Evolutionary conservation across 257 asterid species (phyloP).

Genomic region (Solanum bulbocastanum): DNA sequence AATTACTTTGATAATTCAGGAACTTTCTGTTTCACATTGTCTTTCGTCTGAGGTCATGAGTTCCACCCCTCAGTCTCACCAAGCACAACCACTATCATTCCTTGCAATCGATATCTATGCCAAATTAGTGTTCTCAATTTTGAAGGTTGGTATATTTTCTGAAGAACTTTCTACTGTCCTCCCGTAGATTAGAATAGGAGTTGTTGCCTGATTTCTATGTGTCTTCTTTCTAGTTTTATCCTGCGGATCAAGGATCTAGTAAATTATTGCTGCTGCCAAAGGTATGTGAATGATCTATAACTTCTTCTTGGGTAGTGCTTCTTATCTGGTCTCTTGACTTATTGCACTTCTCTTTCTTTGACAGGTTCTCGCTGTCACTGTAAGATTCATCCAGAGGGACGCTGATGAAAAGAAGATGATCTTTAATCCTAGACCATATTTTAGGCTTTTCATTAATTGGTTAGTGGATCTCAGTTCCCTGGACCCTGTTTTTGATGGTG

Average conservation of each 20-base stretch:
- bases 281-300: slow-evolving; percentile 28
- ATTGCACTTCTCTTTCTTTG: background rate
- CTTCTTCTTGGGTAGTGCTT: background rate
- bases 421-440: slow-evolving; percentile 88
- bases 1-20: slow-evolving; percentile 36
- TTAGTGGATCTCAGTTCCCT: slow-evolving; percentile 74
- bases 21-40: slow-evolving; percentile 83
- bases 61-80: slow-evolving; percentile 56
- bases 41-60: slow-evolving; percentile 65
- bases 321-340: slow-evolving; percentile 5
- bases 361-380: slow-evolving; percentile 84
- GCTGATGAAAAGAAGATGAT: slow-evolving; percentile 61
- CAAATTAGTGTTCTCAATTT: slow-evolving; percentile 65
- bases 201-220: background rate
- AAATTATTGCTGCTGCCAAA: slow-evolving; percentile 72
- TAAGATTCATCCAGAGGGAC: slow-evolving; percentile 70
- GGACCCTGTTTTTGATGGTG: slow-evolving; percentile 92
- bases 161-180: background rate
- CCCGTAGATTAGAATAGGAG: background rate
- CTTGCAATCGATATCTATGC: slow-evolving; percentile 93
- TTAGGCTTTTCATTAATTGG: slow-evolving; percentile 89
- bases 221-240: slow-evolving; percentile 51
- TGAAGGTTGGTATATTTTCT: slow-evolving; percentile 51
- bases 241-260: slow-evolving; percentile 64
- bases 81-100: slow-evolving; percentile 69